phyloP scores from a whole-genome alignment of 1,139 yeast species.

The Geotrichum reessii region DNA sequence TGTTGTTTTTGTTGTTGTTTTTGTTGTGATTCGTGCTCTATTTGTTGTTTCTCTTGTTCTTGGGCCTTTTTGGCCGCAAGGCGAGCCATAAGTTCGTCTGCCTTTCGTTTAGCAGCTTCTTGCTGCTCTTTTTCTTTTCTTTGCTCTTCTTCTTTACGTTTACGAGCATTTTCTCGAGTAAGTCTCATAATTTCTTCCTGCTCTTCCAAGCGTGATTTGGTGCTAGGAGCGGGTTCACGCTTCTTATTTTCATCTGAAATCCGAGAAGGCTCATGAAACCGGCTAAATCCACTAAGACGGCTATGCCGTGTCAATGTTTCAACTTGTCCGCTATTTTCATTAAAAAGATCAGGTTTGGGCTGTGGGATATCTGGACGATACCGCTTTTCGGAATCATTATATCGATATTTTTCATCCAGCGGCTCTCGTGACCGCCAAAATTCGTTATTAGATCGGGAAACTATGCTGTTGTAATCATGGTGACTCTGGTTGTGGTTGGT shows the following conservation, averaged over 20 bases:
- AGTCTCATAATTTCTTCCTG: conserved; percentile 35
- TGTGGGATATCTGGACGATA: conserved; percentile 29
- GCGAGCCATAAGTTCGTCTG: conserved; percentile 25
- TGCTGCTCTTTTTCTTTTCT: conserved; percentile 30
- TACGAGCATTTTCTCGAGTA: conserved; percentile 18
- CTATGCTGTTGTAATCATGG: conserved; percentile 13
- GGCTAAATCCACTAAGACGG: neutral
- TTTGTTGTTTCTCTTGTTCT: neutral
- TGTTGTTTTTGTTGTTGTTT: neutral
- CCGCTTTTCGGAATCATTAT: conserved; percentile 30
- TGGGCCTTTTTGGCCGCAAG: conserved; percentile 6
- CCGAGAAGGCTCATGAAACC: neutral
- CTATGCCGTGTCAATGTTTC: conserved; percentile 20
- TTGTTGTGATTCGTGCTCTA: neutral
- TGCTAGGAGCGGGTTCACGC: neutral
- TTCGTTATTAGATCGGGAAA: neutral
- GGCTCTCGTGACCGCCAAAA: conserved; percentile 19
- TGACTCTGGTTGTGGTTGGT: neutral
- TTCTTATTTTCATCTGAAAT: neutral
- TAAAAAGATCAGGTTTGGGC: conserved; percentile 32
- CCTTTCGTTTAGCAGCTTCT: conserved; percentile 29
- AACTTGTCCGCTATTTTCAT: conserved; percentile 32
- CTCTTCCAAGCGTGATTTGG: conserved; percentile 20
- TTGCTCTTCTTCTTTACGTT: conserved; percentile 33
- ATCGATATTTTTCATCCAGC: conserved; percentile 26